phyloP scores from a whole-genome alignment of 1,139 yeast genomes.

The Kazachstania sp. region DNA sequence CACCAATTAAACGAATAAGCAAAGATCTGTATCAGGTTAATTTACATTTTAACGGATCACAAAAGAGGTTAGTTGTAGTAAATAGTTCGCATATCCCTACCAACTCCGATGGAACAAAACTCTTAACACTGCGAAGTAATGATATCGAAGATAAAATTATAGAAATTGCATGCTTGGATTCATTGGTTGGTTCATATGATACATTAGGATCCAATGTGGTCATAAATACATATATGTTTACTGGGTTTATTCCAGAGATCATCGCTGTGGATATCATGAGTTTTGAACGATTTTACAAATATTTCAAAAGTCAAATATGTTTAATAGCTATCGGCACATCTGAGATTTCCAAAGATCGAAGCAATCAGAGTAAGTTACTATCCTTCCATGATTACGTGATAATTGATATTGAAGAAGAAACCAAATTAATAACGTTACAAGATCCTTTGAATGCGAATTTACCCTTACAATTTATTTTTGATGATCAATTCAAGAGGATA shows the following conservation, averaged over 20 bases:
- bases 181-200: conserved; percentile 54
- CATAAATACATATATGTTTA: conserved; percentile 55
- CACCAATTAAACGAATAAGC: conserved; percentile 15
- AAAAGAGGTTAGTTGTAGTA: conserved; percentile 44
- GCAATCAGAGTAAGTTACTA: conserved; percentile 21
- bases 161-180: conserved; percentile 67
- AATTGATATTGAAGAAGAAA: conserved; percentile 30
- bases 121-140: conserved; percentile 15
- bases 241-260: conserved; percentile 73
- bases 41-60: conserved; percentile 52
- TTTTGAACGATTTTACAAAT: conserved; percentile 33
- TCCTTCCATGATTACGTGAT: conserved; percentile 68
- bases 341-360: conserved; percentile 25
- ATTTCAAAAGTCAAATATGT: conserved; percentile 29
- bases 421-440: conserved; percentile 34
- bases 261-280: conserved; percentile 26
- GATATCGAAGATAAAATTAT: conserved; percentile 42
- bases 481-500: conserved; percentile 33
- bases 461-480: conserved; percentile 29
- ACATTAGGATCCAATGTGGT: conserved; percentile 74
- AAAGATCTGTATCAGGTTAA: conserved; percentile 34
- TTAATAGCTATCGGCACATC: conserved; percentile 68
- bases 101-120: conserved; percentile 14
- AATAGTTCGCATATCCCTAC: conserved; percentile 36
- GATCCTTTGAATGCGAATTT: conserved; percentile 45